Conservation (phyloP, 768 basidiomycete genomes). For the Kwoniella dendrophila region DNA sequence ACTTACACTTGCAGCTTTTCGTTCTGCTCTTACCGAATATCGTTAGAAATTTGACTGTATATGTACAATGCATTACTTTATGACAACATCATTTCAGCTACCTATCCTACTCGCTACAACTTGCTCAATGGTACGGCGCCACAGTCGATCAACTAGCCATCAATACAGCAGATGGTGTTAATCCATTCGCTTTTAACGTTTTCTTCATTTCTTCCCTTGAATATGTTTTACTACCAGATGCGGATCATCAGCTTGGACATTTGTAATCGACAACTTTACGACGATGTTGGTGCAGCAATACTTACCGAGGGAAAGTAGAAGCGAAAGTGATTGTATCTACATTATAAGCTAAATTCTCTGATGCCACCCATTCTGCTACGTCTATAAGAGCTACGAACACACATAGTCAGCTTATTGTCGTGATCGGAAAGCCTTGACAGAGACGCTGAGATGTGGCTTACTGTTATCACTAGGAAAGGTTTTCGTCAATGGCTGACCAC, state of each 20-base stretch:
- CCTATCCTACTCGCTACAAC: too few relatives aligned
- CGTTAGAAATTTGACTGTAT: too few relatives aligned
- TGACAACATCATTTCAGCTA: too few relatives aligned
- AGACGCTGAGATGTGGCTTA: constrained; percentile 26
- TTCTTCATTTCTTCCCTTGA: constrained; percentile 72
- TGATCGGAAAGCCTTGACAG: neutral
- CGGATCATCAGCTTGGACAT: constrained; percentile 2
- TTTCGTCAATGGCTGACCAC: constrained; percentile 73
- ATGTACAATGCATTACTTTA: too few relatives aligned
- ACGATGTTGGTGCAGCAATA: too few relatives aligned
- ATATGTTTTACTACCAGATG: constrained; percentile 89
- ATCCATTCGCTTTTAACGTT: constrained; percentile 76
- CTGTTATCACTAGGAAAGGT: constrained; percentile 52
- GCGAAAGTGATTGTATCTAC: constrained; percentile 78
- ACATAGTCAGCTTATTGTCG: neutral
- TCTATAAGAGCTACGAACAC: constrained; percentile 68
- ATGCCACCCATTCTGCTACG: constrained; percentile 84
- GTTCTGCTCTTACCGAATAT: too few relatives aligned
- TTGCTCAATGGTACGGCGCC: too few relatives aligned
- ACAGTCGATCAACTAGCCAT: constrained; percentile 45
- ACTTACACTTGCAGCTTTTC: too few relatives aligned
- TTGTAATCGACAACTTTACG: too few relatives aligned
- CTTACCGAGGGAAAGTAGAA: constrained; percentile 81
- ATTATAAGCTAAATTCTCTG: constrained; percentile 68
- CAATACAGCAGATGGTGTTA: constrained; percentile 84